Evolutionary conservation across 2,329 filamentous ascomycete species (phyloP), one percentile per base, ranked within the genome.

Genomic region (Colletotrichum costaricense): DNA sequence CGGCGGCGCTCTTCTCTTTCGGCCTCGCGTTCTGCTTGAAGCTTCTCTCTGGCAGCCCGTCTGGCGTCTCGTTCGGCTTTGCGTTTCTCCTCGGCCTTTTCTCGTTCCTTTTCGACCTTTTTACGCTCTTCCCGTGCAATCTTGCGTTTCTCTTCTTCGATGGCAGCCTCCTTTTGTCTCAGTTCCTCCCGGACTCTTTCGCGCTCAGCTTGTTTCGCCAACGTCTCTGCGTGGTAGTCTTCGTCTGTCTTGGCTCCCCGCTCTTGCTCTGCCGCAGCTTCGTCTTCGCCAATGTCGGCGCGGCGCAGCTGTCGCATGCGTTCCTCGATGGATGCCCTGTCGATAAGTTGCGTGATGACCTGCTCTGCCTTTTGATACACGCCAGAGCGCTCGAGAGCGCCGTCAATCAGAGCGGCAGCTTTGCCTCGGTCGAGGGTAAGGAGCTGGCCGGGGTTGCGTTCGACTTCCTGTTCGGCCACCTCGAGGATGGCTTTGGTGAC

Each of bases 331-430:
- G 91, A 88, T 11, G 85, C 85, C 59, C 92, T 87, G 78, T 94
- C 90, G 71, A 96, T 93, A 72, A 95, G 86, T 33, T 88, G 85
- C 73, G 91, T 89, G 62, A 75, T 91, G 63, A 92, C 89, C 8
- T 88, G 86, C 77, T 94, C 90, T 0, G 93, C 93, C 76, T 90
- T 90, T 73, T 92, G 90, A 78, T 96, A 97, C 33, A 95, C 90
- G 30, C 93, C 92, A 24, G 91, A 92, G 74, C 94, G 90, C 78
- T 95, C 93, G 22, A 94, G 89, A 1, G 93, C 93, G 69, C 94
- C 94, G 80, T 95, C 93, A 54, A 95, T 92, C 5, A 97, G 88
- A 0, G 93, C 90, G 2, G 92, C 91, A 4, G 93, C 93, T 80
- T 95, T 94, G 72, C 90, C 87, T 22, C 92, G 91, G 78, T 95